Evolutionary conservation across 1,284 basidiomycete genomes (phyloP), one percentile per base, ranked within the genome.

Genomic region (Naganishia sp.): DNA sequence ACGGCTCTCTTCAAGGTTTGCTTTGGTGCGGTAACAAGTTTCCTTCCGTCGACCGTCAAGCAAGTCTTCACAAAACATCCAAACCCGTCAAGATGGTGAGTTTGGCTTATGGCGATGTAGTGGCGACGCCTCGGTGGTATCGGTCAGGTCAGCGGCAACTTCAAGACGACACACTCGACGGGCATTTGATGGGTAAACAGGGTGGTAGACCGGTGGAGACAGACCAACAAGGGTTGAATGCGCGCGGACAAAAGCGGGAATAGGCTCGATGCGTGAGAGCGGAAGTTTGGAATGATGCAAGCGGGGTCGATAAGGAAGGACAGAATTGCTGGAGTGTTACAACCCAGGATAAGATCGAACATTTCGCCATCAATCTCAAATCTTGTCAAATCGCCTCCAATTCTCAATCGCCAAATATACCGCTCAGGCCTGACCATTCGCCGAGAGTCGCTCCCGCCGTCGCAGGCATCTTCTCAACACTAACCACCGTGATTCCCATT

Each of bases 1-100:
- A 42, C 58, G 58, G 58, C 58, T 61, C 58, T 61, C 58, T 61
- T 49, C 47, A 61, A 50, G 58, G 47, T 49, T 61, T 61, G 47
- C 56, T 58, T 61, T 47, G 32, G 31, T 61, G 9, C 45, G n/a
- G 47, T 31, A 31, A 25, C 39, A 51, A 28, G 47, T 35, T 35
- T 61, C 39, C 47, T 51, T 51, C 47, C 47, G 58, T 61, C 58
- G 58, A 61, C 58, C 58, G 58, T 61, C 58, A 61, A 61, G 58
- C 58, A 61, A 61, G 58, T 61, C 58, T 61, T 61, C 58, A 51
- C 58, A 61, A 50, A 61, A 61, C 58, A 49, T 42, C 47, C 58
- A 51, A 61, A 51, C 47, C 58, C 58, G 58, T 61, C 58, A 61
- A 61, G 58, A 61, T 61, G 58, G 58, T 61, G 58, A 61, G 58